Evolutionary conservation across 495 filamentous ascomycete genomes (phyloP).

Genomic region (Penicillium simplicissimum): DNA sequence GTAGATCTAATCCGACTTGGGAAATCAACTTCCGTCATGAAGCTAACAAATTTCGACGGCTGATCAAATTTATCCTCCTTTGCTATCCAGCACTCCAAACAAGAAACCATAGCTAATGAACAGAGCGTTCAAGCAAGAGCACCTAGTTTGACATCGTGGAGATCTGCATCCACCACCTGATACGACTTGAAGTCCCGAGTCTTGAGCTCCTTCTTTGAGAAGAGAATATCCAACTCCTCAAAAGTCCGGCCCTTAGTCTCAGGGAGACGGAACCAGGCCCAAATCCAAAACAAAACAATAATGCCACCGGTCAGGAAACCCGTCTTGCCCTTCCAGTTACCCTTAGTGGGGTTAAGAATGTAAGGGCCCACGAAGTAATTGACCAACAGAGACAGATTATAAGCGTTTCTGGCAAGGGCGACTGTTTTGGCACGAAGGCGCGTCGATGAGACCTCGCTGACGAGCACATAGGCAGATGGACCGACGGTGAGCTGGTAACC

Average conservation of each 20-base stretch:
- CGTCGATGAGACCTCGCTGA: conserved; percentile 62
- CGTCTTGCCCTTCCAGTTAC: conserved; percentile 3
- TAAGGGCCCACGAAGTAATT: neutral
- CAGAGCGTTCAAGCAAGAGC: neutral
- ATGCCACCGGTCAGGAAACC: conserved; percentile 5
- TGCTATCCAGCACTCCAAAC: neutral
- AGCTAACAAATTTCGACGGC: neutral
- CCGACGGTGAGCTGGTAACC: conserved; percentile 63
- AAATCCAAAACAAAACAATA: conserved; percentile 1
- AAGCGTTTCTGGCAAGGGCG: conserved; percentile 57
- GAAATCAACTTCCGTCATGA: neutral
- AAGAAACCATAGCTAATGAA: neutral
- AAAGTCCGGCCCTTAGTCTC: conserved; percentile 2
- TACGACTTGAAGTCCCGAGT: conserved; percentile 6
- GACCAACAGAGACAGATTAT: conserved; percentile 38
- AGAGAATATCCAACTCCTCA: conserved; percentile 6
- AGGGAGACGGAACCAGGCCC: conserved; percentile 1
- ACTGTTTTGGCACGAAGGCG: conserved; percentile 66
- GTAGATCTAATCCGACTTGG: neutral
- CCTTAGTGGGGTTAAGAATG: conserved; percentile 5
- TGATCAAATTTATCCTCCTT: neutral
- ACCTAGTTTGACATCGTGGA: conserved; percentile 4
- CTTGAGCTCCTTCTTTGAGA: conserved; percentile 7
- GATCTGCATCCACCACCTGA: neutral
- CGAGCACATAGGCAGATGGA: conserved; percentile 65